These are phyloP conservation scores for Raphanus sativus DNA, from an alignment of 345 rosid genomes.

Conservation along the genomic window DNA sequence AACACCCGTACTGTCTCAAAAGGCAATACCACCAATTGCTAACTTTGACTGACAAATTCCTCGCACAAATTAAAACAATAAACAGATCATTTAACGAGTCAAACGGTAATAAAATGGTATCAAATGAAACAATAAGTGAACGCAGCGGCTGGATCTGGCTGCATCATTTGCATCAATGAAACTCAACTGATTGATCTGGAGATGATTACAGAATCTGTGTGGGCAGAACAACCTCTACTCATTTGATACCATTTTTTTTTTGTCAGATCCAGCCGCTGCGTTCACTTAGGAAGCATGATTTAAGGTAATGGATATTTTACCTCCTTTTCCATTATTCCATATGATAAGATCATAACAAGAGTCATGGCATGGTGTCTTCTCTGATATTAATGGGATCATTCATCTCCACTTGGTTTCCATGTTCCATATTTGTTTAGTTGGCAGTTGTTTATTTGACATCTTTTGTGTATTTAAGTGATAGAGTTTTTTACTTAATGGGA, in stretches of 20 bases:
- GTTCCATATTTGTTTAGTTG: too few species aligned
- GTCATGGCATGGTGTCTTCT: too few species aligned
- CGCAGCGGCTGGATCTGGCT: slow-evolving; percentile 72
- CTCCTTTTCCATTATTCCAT: too few species aligned
- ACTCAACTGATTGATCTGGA: slow-evolving; percentile 44
- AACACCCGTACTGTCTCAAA: not conserved
- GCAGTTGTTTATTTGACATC: too few species aligned
- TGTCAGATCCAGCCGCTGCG: slow-evolving; percentile 64
- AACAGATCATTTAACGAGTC: not conserved
- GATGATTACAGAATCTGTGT: slow-evolving; percentile 5
- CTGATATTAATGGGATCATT: too few species aligned
- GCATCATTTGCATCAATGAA: slow-evolving; percentile 87
- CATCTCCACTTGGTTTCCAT: too few species aligned
- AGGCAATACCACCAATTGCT: not conserved
- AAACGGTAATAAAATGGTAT: slow-evolving; percentile 10
- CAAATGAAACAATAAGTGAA: slow-evolving; percentile 40
- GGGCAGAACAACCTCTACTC: not conserved
- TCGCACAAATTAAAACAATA: not conserved
- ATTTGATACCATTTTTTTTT: too few species aligned
- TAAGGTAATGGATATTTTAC: too few species aligned
- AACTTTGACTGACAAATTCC: not conserved
- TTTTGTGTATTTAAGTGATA: too few species aligned
- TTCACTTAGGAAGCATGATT: slow-evolving; percentile 35
- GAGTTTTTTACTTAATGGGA: too few species aligned
- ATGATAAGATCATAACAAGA: too few species aligned